Conservation (phyloP, 805 yeast genomes). For the Soucietia sequanensis region DNA sequence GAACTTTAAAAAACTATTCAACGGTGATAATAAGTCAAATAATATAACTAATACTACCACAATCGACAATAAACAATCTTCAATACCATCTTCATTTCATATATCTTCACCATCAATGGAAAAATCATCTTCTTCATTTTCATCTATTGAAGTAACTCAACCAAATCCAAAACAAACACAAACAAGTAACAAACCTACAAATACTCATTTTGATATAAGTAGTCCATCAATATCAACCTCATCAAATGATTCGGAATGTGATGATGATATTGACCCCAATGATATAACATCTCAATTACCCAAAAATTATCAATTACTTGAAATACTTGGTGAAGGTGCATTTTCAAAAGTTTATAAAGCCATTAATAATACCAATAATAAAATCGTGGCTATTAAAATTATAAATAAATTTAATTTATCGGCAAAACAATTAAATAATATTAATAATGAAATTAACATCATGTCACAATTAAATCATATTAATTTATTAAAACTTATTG, state of each 20-base stretch:
- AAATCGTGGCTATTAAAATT: constrained; percentile 69
- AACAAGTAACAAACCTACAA: no score
- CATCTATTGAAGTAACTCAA: no score
- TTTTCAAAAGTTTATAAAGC: constrained; percentile 85
- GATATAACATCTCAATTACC: no score
- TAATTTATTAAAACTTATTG: constrained; percentile 56
- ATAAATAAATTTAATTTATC: constrained; percentile 61
- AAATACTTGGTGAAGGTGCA: constrained; percentile 77
- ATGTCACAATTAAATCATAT: constrained; percentile 65
- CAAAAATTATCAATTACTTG: constrained; percentile 26
- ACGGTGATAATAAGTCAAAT: no score
- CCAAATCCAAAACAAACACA: no score
- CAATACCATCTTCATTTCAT: no score
- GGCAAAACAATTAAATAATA: constrained; percentile 51
- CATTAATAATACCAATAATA: constrained; percentile 31
- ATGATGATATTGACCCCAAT: no score
- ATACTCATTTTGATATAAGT: background rate
- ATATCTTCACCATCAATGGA: no score
- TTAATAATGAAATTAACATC: constrained; percentile 69
- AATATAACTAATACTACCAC: no score
- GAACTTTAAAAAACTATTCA: constrained; percentile 8
- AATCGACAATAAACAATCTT: no score
- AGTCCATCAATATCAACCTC: background rate
- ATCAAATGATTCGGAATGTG: no score
- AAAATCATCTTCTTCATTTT: no score